A percentile compares a stretch with the other conserved stretches of the same genome.
These are phyloP conservation scores for Termitomyces sp. DNA, from an alignment of 768 basidiomycete genomes.

Conservation along the genomic window DNA sequence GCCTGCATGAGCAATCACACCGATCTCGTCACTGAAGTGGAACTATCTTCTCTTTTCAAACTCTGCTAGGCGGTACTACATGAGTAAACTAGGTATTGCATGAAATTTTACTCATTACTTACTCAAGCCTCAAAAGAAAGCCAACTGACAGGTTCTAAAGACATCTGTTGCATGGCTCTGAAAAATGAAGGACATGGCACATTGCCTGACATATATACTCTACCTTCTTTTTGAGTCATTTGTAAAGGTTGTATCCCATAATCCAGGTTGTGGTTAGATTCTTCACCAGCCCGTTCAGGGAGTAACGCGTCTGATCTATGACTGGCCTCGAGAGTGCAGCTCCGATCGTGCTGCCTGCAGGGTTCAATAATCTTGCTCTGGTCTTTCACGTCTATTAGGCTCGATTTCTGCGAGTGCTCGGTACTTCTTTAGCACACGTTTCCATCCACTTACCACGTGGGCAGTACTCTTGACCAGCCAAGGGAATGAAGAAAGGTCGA, in stretches of 20 bases:
- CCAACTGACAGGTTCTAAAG: neutral
- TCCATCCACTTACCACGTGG: neutral
- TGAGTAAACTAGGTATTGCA: too few relatives aligned
- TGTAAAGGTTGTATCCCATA: neutral
- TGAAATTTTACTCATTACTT: too few relatives aligned
- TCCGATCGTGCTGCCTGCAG: neutral
- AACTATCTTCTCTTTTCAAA: neutral
- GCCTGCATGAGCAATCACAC: too few relatives aligned
- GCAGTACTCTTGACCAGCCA: neutral
- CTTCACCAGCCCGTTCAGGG: neutral
- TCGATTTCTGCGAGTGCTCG: neutral
- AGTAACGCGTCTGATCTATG: neutral
- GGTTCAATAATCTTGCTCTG: neutral
- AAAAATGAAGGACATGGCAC: too few relatives aligned
- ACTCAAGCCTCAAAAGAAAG: neutral
- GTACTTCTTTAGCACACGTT: neutral
- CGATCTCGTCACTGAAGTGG: neutral
- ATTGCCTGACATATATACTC: neutral
- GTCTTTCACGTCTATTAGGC: neutral
- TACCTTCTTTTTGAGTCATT: neutral
- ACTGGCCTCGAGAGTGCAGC: neutral
- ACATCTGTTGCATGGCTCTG: too few relatives aligned
- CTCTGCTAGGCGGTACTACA: too few relatives aligned
- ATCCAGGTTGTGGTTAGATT: neutral
- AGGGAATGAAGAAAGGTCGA: neutral